phyloP scores from a whole-genome alignment of 2,329 filamentous ascomycete species.

The Sporothrix schenckii region DNA sequence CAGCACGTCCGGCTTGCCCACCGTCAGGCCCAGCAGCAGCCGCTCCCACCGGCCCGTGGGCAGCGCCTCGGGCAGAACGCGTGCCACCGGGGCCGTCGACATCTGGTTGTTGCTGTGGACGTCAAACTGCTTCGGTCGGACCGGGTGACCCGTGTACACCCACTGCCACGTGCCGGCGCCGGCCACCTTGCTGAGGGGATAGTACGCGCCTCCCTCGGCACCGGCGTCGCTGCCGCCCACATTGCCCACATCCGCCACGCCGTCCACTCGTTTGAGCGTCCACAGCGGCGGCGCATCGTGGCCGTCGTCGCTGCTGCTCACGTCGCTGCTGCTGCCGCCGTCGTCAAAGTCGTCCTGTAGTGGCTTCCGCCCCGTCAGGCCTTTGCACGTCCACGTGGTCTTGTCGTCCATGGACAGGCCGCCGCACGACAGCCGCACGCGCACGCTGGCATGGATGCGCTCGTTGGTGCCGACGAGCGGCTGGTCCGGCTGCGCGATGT shows the following conservation, averaged over 20 bases:
- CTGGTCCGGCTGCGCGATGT: slow-evolving; percentile 42
- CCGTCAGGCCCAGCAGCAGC: slow-evolving; percentile 34
- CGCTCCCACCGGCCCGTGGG: slow-evolving; percentile 44
- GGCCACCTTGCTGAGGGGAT: slow-evolving; percentile 38
- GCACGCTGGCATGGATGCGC: slow-evolving; percentile 43
- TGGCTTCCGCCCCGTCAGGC: slow-evolving; percentile 36
- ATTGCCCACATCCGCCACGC: neutral
- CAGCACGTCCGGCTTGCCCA: slow-evolving; percentile 33
- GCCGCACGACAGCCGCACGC: slow-evolving; percentile 40
- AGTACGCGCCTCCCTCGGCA: slow-evolving; percentile 30
- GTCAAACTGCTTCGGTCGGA: slow-evolving; percentile 13
- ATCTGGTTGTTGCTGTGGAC: slow-evolving; percentile 30
- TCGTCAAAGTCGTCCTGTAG: neutral
- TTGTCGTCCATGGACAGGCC: slow-evolving; percentile 45
- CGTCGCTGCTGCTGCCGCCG: slow-evolving; percentile 18
- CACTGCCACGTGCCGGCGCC: slow-evolving; percentile 42
- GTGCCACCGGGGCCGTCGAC: slow-evolving; percentile 14
- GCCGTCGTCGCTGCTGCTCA: slow-evolving; percentile 20
- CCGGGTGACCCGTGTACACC: slow-evolving; percentile 37
- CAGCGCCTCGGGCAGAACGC: slow-evolving; percentile 42
- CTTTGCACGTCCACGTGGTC: slow-evolving; percentile 40
- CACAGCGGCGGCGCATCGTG: slow-evolving; percentile 36
- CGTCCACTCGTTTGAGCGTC: slow-evolving; percentile 37
- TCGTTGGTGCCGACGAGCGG: slow-evolving; percentile 47
- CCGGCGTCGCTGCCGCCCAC: slow-evolving; percentile 28